Evolutionary conservation across 495 filamentous ascomycete species (phyloP).

Genomic region (Aspergillus sparsus): DNA sequence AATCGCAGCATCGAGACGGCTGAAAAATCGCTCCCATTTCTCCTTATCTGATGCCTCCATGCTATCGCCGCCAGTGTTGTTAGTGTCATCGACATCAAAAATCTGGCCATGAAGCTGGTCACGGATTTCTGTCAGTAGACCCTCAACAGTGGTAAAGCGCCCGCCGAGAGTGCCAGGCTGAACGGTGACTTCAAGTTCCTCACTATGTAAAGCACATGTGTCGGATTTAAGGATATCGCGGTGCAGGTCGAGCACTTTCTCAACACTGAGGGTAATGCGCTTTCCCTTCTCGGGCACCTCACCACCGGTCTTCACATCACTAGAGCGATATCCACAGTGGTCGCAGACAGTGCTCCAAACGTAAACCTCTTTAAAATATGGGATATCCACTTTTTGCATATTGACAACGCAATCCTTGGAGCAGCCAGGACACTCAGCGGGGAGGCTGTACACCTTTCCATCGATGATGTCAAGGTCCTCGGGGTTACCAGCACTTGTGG

Average conservation of each 20-base stretch:
- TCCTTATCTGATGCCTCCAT: slow-evolving; percentile 59
- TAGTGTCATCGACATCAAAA: slow-evolving; percentile 67
- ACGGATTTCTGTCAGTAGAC: slow-evolving; percentile 87
- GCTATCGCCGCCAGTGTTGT: slow-evolving; percentile 69
- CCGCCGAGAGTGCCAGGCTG: slow-evolving; percentile 91
- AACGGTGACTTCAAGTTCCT: slow-evolving; percentile 80
- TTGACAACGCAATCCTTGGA: slow-evolving; percentile 77
- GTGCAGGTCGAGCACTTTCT: slow-evolving; percentile 72
- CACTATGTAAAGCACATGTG: slow-evolving; percentile 78
- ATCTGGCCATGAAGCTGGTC: slow-evolving; percentile 84
- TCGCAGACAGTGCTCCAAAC: slow-evolving; percentile 87
- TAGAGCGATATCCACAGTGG: slow-evolving; percentile 88
- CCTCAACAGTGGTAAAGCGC: slow-evolving; percentile 96
- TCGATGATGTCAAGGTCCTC: slow-evolving; percentile 79
- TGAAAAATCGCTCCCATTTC: slow-evolving; percentile 82
- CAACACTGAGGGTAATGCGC: slow-evolving; percentile 75
- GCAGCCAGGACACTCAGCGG: slow-evolving; percentile 88
- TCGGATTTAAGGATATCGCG: slow-evolving; percentile 97
- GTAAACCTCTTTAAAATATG: slow-evolving; percentile 93
- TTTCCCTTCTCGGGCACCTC: slow-evolving; percentile 85
- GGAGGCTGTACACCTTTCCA: slow-evolving; percentile 86
- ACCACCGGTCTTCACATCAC: slow-evolving; percentile 96
- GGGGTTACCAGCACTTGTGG: slow-evolving; percentile 23
- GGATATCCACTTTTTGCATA: slow-evolving; percentile 96
- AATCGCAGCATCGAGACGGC: slow-evolving; percentile 72